phyloP scores from a whole-genome alignment of 139 green algal genomes.

The Picochlorum sp. region DNA sequence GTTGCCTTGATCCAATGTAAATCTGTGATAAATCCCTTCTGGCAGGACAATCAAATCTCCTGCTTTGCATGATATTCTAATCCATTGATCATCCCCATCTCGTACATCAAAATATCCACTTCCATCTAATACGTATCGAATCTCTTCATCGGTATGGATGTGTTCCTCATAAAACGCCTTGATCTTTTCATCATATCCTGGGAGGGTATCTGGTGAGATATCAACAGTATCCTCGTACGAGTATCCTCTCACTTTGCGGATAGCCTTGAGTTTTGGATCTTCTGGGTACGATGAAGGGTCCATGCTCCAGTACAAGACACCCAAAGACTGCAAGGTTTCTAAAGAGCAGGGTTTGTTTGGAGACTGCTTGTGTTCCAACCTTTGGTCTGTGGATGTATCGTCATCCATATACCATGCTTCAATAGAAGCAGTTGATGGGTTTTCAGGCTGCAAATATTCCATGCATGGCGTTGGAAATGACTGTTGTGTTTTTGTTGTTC shows the following conservation, averaged over 20 bases:
- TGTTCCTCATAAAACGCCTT: conserved; percentile 95
- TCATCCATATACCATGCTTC: conserved; percentile 86
- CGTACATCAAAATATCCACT: conserved; percentile 95
- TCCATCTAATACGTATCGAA: conserved; percentile 73
- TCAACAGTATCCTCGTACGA: conserved; percentile 40
- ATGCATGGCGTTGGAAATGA: background rate
- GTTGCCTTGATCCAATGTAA: conserved; percentile 82
- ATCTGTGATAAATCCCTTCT: conserved; percentile 94
- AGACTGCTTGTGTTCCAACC: conserved; percentile 54
- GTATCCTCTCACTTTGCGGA: conserved; percentile 58
- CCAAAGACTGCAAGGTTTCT: conserved; percentile 53
- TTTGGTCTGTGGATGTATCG: conserved; percentile 56
- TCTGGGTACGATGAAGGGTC: conserved; percentile 52
- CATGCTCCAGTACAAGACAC: conserved; percentile 74
- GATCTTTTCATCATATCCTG: conserved; percentile 85
- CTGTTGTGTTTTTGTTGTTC: too few species aligned
- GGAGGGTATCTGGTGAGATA: conserved; percentile 60
- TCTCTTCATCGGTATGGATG: conserved; percentile 92
- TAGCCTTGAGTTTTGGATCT: conserved; percentile 65
- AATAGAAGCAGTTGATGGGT: conserved; percentile 30
- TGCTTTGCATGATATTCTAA: conserved; percentile 69
- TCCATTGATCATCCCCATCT: conserved; percentile 80
- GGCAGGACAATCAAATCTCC: conserved; percentile 88
- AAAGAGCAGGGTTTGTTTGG: conserved; percentile 58
- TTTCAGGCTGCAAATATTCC: conserved; percentile 45